A percentile compares a stretch with the other conserved stretches of the same genome.
phyloP scores from a whole-genome alignment of 2,329 filamentous ascomycete genomes.

The Fusarium sp. region DNA sequence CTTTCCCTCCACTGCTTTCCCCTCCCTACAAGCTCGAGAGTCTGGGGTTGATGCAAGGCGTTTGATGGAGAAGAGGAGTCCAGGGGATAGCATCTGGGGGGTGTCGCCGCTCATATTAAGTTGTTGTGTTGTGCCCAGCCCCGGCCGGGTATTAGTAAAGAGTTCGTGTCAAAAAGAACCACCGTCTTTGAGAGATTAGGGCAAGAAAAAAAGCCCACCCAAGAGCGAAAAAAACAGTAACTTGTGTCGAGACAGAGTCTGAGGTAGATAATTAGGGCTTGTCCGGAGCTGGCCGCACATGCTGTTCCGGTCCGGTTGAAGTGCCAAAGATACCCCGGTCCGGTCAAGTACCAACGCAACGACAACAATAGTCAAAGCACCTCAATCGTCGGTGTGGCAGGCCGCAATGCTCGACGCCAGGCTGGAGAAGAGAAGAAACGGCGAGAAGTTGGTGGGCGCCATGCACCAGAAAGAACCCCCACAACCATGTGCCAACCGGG shows the following conservation, averaged over 20 bases:
- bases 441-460: slow-evolving; percentile 12
- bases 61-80: background rate
- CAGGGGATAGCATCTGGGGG: background rate
- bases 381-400: slow-evolving; percentile 3
- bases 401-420: background rate
- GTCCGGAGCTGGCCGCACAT: slow-evolving; percentile 1
- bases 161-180: slow-evolving; percentile 23
- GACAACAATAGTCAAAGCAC: slow-evolving; percentile 4
- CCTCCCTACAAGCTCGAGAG: slow-evolving; percentile 1
- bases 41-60: background rate
- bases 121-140: slow-evolving; percentile 17
- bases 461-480: slow-evolving; percentile 1
- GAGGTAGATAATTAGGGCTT: slow-evolving; percentile 5
- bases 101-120: slow-evolving; percentile 15
- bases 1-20: background rate
- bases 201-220: background rate
- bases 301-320: slow-evolving; percentile 31
- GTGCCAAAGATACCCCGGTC: slow-evolving; percentile 5
- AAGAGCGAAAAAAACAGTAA: background rate
- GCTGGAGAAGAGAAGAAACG: slow-evolving; percentile 6
- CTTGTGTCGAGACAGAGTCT: slow-evolving; percentile 1
- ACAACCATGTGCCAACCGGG: background rate
- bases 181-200: slow-evolving; percentile 13
- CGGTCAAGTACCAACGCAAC: slow-evolving; percentile 15
- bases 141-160: slow-evolving; percentile 37